phyloP scores from a whole-genome alignment of 441 rosid genomes.

The Corymbia calophylla region DNA sequence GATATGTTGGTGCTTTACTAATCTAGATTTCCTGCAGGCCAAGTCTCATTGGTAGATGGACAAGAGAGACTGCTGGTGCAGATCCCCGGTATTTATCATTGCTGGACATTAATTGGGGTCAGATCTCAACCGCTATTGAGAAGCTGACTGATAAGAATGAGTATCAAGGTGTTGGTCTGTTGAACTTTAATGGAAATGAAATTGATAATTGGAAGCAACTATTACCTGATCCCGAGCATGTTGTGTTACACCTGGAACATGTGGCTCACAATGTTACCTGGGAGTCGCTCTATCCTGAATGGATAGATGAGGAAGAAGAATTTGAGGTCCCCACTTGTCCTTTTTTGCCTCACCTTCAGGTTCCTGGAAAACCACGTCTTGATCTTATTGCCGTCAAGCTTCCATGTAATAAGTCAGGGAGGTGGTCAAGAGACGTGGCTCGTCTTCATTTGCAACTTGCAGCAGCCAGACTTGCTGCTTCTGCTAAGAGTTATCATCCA shows the following conservation, averaged over 20 bases:
- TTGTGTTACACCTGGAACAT: conserved; percentile 40
- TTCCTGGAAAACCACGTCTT: conserved; percentile 64
- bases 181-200: conserved; percentile 63
- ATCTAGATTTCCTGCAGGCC: conserved; percentile 21
- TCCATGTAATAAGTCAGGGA: conserved; percentile 53
- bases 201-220: conserved; percentile 47
- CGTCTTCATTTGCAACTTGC: conserved; percentile 80
- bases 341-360: conserved; percentile 50
- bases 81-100: conserved; percentile 53
- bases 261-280: conserved; percentile 41
- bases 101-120: conserved; percentile 53
- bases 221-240: conserved; percentile 50
- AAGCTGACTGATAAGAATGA: conserved; percentile 32
- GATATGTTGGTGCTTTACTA: not conserved
- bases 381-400: conserved; percentile 75
- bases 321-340: conserved; percentile 79
- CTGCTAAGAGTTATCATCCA: conserved; percentile 62
- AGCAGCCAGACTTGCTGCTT: conserved; percentile 69
- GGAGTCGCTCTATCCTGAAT: conserved; percentile 80
- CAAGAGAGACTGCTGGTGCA: conserved; percentile 17
- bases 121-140: conserved; percentile 40
- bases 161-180: conserved; percentile 64
- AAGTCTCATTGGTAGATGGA: conserved; percentile 45
- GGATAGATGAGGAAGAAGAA: conserved; percentile 92
- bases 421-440: conserved; percentile 82